Evolutionary conservation across 129 eudicot species (phyloP).

Genomic region (Centella asiatica): DNA sequence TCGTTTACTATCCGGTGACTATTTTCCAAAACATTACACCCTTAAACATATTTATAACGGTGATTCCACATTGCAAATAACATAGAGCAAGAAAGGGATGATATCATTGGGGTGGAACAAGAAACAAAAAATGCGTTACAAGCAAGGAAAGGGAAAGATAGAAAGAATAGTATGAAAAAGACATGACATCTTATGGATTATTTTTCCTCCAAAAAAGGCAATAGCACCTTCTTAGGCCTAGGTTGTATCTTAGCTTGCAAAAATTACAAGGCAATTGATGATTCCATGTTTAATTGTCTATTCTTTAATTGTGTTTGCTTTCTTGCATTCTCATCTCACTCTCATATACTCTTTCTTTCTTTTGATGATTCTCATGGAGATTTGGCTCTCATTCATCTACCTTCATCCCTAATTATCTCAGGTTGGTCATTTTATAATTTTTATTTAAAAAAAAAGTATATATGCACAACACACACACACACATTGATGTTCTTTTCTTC

Average conservation of each 20-base stretch:
- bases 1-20: too few relatives aligned
- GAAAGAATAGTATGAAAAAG: not conserved
- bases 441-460: too few relatives aligned
- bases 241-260: conserved; percentile 16
- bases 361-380: not conserved
- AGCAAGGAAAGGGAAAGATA: not conserved
- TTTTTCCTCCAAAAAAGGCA: not conserved
- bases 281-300: not conserved
- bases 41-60: too few relatives aligned
- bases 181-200: conserved; percentile 2
- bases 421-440: not conserved
- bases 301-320: not conserved
- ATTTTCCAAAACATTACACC: too few relatives aligned
- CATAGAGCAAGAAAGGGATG: too few relatives aligned
- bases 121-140: not conserved
- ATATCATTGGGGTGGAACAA: not conserved
- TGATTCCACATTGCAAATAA: too few relatives aligned
- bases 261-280: not conserved
- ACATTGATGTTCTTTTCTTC: too few relatives aligned
- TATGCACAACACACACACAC: too few relatives aligned
- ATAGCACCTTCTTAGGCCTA: not conserved
- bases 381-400: not conserved
- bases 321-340: not conserved
- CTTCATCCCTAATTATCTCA: too few relatives aligned
- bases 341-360: not conserved